A percentile compares a stretch with the other conserved stretches of the same genome.
Evolutionary conservation across 164 flowering plant genomes (phyloP).

Genomic region (Sedum album): DNA sequence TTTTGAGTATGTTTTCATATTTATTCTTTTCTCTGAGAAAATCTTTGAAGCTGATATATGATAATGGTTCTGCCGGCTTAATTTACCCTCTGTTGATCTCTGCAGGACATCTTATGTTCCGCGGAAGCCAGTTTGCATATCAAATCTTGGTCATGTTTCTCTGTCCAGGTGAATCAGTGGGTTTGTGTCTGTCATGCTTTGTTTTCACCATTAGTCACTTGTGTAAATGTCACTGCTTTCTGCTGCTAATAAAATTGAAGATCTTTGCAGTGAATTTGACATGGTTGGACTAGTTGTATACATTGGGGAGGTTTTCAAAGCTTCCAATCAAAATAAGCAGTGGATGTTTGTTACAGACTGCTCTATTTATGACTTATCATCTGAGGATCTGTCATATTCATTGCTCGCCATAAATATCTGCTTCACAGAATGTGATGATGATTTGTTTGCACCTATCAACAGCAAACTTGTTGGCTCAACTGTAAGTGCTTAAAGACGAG

Average conservation of each 20-base stretch:
- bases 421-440: constrained; percentile 34
- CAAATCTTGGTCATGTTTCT: constrained; percentile 69
- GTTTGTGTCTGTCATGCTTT: constrained; percentile 6
- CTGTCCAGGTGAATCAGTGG: constrained; percentile 51
- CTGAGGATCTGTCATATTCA: constrained; percentile 29
- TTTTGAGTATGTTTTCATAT: constrained; percentile 48
- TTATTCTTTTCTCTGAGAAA: background rate
- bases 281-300: constrained; percentile 61
- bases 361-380: constrained; percentile 25
- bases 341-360: constrained; percentile 94
- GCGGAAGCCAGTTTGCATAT: constrained; percentile 46
- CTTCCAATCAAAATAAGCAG: constrained; percentile 60
- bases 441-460: constrained; percentile 46
- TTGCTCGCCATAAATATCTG: constrained; percentile 81
- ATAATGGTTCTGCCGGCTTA: background rate
- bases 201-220: constrained; percentile 9
- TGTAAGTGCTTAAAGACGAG: constrained; percentile 2
- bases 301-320: constrained; percentile 62
- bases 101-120: constrained; percentile 72
- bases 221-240: constrained; percentile 7
- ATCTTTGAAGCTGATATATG: background rate
- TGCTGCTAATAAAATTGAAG: constrained; percentile 10
- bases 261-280: constrained; percentile 74
- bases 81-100: background rate
- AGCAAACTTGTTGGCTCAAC: constrained; percentile 53